These are phyloP conservation scores for Penicillium crystallinum DNA, from an alignment of 495 filamentous ascomycete genomes.

Conservation along the genomic window DNA sequence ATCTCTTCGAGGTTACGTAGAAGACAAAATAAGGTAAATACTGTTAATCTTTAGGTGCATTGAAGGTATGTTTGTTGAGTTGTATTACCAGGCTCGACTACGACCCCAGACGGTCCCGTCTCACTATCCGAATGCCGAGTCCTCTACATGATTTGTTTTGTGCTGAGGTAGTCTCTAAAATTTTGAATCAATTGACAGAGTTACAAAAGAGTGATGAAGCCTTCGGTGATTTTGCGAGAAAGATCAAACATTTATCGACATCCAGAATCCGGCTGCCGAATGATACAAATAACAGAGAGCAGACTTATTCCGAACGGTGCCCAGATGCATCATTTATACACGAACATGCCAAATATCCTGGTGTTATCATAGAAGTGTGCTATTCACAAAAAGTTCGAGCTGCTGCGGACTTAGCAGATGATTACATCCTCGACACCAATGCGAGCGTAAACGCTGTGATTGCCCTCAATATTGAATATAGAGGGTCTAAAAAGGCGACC, in stretches of 20 bases:
- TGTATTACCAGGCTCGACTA: constrained; percentile 16
- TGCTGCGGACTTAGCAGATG: constrained; percentile 24
- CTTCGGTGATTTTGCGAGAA: constrained; percentile 13
- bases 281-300: constrained; percentile 1
- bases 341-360: constrained; percentile 20
- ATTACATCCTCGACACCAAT: constrained; percentile 28
- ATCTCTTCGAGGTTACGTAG: constrained; percentile 11
- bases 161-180: constrained; percentile 9
- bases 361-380: constrained; percentile 32
- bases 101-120: constrained; percentile 7
- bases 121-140: constrained; percentile 22
- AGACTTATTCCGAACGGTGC: constrained; percentile 16
- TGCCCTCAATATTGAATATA: constrained; percentile 28
- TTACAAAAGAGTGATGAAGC: background rate
- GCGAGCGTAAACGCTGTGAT: constrained; percentile 26
- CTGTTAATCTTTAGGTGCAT: background rate
- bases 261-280: constrained; percentile 10
- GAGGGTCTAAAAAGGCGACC: constrained; percentile 10
- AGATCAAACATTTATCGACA: constrained; percentile 9
- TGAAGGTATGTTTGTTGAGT: constrained; percentile 4
- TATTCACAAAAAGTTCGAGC: constrained; percentile 31
- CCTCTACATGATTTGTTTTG: constrained; percentile 16
- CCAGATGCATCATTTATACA: constrained; percentile 29
- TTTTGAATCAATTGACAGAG: constrained; percentile 3
- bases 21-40: constrained; percentile 19